Evolutionary conservation across 208 protist genomes (phyloP).

Genomic region (Trypanosoma mega): DNA sequence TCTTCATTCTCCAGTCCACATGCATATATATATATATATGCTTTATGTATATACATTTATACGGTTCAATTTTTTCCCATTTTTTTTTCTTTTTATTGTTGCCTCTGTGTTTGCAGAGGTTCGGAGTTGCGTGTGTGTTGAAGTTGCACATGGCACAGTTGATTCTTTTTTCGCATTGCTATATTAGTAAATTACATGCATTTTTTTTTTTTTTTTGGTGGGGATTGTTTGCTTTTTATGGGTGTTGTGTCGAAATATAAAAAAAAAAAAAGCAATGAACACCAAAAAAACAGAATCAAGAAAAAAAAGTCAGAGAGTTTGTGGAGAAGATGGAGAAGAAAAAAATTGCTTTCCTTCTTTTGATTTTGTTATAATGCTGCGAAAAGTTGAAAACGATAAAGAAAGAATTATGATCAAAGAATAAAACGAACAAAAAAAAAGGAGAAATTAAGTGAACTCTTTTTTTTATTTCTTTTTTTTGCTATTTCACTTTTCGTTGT

Average conservation of each 20-base stretch:
- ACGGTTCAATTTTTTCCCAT: too few relatives aligned
- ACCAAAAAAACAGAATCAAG: background rate
- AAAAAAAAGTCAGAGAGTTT: too few relatives aligned
- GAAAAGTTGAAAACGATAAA: background rate
- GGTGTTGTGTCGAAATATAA: background rate
- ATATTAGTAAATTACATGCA: background rate
- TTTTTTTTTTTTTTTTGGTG: background rate
- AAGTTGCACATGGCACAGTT: too few relatives aligned
- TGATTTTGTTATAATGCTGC: background rate
- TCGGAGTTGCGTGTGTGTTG: too few relatives aligned
- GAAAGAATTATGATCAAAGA: background rate
- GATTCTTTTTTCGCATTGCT: background rate
- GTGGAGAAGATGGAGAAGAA: too few relatives aligned
- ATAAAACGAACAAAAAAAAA: background rate
- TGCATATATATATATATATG: too few relatives aligned
- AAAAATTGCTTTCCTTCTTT: too few relatives aligned
- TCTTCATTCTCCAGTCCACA: too few relatives aligned
- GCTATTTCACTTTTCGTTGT: background rate
- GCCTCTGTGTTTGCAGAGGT: too few relatives aligned
- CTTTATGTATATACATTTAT: too few relatives aligned
- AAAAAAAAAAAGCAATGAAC: background rate
- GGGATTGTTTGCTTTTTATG: background rate
- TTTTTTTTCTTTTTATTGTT: too few relatives aligned
- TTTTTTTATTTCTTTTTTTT: conserved; percentile 10
- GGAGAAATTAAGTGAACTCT: background rate